phyloP scores from a whole-genome alignment of 1,284 basidiomycete species.

The Cutaneotrichosporon sp. region DNA sequence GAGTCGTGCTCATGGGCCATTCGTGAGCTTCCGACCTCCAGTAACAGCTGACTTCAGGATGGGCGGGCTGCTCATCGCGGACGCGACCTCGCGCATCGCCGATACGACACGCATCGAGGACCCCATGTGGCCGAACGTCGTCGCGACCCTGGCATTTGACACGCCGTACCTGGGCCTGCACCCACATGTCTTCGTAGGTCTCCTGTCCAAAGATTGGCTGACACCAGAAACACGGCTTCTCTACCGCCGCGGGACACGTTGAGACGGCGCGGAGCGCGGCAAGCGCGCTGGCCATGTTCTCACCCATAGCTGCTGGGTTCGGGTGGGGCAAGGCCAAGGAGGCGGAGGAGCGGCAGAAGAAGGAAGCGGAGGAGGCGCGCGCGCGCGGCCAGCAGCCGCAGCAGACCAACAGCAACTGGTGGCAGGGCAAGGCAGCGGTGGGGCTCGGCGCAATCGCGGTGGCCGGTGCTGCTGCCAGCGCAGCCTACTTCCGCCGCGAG shows the following conservation, averaged over 20 bases:
- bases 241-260: conserved; percentile 73
- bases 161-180: conserved; percentile 91
- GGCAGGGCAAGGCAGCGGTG: conserved; percentile 32
- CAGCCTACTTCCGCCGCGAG: conserved; percentile 71
- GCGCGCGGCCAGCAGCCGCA: conserved; percentile 3
- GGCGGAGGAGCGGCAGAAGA: not conserved
- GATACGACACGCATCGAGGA: conserved; percentile 41
- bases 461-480: conserved; percentile 81
- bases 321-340: conserved; percentile 39
- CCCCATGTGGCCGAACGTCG: conserved; percentile 50
- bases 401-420: conserved; percentile 23
- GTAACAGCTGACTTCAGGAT: conserved; percentile 64
- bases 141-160: conserved; percentile 67
- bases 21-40: conserved; percentile 65
- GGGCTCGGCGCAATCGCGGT: conserved; percentile 64
- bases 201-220: not conserved
- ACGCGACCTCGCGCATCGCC: conserved; percentile 74
- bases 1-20: conserved; percentile 86
- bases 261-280: conserved; percentile 63
- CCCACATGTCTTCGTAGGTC: conserved; percentile 58
- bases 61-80: conserved; percentile 85
- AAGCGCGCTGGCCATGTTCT: conserved; percentile 60
- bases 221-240: conserved; percentile 68
- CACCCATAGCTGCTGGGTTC: conserved; percentile 57
- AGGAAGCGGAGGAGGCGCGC: conserved; percentile 1